Evolutionary conservation across 345 rosid species (phyloP).

Genomic region (Pseudoturritis turrita): DNA sequence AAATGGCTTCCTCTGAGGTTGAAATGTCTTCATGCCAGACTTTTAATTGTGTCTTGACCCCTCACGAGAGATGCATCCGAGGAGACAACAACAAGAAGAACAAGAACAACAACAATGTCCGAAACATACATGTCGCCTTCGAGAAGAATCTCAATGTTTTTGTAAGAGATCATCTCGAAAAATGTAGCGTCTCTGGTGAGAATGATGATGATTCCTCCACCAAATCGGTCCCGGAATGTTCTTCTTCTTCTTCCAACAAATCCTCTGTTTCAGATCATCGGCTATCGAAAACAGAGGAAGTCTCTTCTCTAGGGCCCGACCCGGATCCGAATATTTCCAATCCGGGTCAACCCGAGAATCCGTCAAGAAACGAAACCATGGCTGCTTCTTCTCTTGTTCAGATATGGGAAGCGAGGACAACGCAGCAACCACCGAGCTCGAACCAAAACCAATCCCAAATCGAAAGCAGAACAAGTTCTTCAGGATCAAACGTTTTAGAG

Average conservation of each 20-base stretch:
- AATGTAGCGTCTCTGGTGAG: conserved; percentile 27
- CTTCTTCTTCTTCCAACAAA: conserved; percentile 2
- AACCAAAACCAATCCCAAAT: conserved; percentile 23
- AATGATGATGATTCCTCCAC: not conserved
- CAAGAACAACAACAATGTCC: conserved; percentile 27
- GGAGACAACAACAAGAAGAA: conserved; percentile 30
- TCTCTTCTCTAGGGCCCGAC: conserved; percentile 14
- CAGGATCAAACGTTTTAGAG: conserved; percentile 18
- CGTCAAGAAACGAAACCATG: conserved; percentile 2
- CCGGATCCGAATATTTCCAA: not conserved
- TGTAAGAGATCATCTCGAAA: conserved; percentile 55
- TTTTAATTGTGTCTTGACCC: conserved; percentile 51
- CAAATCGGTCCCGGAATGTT: conserved; percentile 5
- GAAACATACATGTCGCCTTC: conserved; percentile 38
- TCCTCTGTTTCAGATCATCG: conserved; percentile 36
- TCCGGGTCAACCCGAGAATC: conserved; percentile 15
- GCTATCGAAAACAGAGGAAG: conserved; percentile 30
- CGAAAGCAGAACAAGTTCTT: conserved; percentile 26
- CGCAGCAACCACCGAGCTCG: conserved; percentile 34
- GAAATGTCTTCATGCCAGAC: conserved; percentile 57
- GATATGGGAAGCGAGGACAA: conserved; percentile 86
- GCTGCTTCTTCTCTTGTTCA: conserved; percentile 89
- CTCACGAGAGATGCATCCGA: conserved; percentile 40
- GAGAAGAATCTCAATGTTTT: conserved; percentile 60
- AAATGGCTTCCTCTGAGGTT: conserved; percentile 70